These are phyloP conservation scores for Noccaea bulbosa DNA, from an alignment of 345 rosid species.

Conservation along the genomic window DNA sequence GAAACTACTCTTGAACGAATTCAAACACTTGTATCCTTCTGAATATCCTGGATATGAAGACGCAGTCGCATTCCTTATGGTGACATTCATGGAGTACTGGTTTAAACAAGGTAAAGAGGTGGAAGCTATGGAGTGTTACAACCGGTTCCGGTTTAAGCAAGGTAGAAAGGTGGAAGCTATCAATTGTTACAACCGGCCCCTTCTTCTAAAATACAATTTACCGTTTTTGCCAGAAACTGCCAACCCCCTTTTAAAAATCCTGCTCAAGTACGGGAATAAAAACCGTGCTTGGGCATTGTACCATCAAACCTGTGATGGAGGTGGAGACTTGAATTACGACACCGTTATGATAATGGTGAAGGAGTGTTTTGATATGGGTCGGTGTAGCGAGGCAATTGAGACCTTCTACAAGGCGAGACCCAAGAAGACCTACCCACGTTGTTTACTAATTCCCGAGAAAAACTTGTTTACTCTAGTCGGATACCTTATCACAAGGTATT, in stretches of 20 bases:
- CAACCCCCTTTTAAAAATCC: neutral
- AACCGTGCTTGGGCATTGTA: neutral
- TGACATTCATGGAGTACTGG: conserved; percentile 12
- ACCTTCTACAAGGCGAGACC: conserved; percentile 12
- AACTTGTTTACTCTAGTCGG: neutral
- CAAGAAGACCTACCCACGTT: no score
- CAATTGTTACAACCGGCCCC: neutral
- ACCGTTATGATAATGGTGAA: neutral
- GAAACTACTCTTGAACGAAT: no score
- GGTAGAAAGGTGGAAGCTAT: conserved; percentile 5
- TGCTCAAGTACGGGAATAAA: neutral
- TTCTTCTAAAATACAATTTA: neutral
- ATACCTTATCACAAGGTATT: neutral
- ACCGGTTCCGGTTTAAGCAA: neutral
- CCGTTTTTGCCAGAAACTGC: neutral
- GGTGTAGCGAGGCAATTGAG: neutral
- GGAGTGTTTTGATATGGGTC: neutral
- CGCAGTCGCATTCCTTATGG: neutral
- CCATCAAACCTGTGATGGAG: neutral
- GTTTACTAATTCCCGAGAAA: no score
- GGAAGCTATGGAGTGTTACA: conserved; percentile 16
- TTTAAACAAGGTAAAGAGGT: conserved; percentile 5
- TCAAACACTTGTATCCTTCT: no score
- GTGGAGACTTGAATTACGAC: no score
- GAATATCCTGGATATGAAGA: neutral